These are phyloP conservation scores for Fusarium illudens DNA, from an alignment of 2,329 filamentous ascomycete species.

Conservation along the genomic window DNA sequence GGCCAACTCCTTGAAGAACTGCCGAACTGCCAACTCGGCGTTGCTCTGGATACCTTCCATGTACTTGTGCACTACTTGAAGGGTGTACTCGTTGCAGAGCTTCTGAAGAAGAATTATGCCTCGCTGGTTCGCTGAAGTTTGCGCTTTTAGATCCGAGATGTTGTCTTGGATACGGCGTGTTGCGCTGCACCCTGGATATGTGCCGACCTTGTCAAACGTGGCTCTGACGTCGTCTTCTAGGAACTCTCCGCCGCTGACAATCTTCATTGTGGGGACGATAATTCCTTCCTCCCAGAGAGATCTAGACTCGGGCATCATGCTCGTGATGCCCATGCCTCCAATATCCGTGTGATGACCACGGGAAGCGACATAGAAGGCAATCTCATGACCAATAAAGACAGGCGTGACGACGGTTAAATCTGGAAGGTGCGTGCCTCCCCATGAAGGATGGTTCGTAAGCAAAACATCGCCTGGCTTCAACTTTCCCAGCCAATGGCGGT, in stretches of 20 bases:
- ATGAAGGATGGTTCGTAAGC: slow-evolving; percentile 50
- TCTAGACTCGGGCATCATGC: slow-evolving; percentile 10
- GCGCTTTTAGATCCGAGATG: slow-evolving; percentile 55
- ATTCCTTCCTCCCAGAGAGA: slow-evolving; percentile 54
- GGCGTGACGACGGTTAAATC: slow-evolving; percentile 54
- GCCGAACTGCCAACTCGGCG: slow-evolving; percentile 48
- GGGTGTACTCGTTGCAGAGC: slow-evolving; percentile 47
- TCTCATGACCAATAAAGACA: slow-evolving; percentile 45
- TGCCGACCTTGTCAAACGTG: slow-evolving; percentile 46
- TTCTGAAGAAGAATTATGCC: slow-evolving; percentile 47
- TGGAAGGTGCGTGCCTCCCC: slow-evolving; percentile 52
- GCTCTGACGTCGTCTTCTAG: slow-evolving; percentile 46
- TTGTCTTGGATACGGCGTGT: slow-evolving; percentile 52
- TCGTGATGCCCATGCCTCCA: slow-evolving; percentile 18
- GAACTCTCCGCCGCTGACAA: slow-evolving; percentile 49
- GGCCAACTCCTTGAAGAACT: slow-evolving; percentile 46
- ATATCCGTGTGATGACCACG: slow-evolving; percentile 50
- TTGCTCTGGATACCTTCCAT: slow-evolving; percentile 51
- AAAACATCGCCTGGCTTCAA: slow-evolving; percentile 52
- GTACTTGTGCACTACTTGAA: slow-evolving; percentile 47
- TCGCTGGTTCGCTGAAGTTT: slow-evolving; percentile 54
- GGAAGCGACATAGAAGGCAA: slow-evolving; percentile 51
- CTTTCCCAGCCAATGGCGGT: slow-evolving; percentile 45
- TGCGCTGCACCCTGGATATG: slow-evolving; percentile 49
- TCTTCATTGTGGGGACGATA: slow-evolving; percentile 50